phyloP scores from a whole-genome alignment of 345 rosid species.

The Erodium maritimum region DNA sequence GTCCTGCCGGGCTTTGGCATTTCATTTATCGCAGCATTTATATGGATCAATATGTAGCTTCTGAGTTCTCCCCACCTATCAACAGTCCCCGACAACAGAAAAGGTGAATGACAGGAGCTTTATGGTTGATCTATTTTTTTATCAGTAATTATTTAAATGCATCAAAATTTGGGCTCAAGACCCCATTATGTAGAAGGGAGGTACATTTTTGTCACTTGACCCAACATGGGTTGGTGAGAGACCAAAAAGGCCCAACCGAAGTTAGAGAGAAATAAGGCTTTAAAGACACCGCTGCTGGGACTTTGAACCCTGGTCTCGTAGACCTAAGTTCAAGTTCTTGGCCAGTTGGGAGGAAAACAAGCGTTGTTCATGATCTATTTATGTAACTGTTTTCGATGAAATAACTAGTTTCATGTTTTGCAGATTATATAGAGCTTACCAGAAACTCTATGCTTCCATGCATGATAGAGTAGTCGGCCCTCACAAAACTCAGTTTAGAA shows the following conservation, averaged over 20 bases:
- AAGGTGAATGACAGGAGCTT: conserved; percentile 34
- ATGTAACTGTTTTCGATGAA: background rate
- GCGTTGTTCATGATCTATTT: conserved; percentile 4
- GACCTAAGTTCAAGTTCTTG: too few relatives aligned
- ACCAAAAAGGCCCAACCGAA: too few relatives aligned
- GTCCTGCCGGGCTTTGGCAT: conserved; percentile 96
- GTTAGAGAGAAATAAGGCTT: too few relatives aligned
- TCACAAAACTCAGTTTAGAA: conserved; percentile 93
- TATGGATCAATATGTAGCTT: conserved; percentile 85
- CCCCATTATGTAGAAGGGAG: too few relatives aligned
- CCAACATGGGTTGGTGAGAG: too few relatives aligned
- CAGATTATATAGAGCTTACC: conserved; percentile 95
- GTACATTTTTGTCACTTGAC: too few relatives aligned
- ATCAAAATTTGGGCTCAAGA: too few relatives aligned
- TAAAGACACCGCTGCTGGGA: too few relatives aligned
- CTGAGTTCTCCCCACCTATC: conserved; percentile 84
- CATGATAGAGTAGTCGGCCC: conserved; percentile 73
- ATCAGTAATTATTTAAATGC: too few relatives aligned
- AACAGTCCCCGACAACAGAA: conserved; percentile 63
- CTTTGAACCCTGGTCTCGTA: too few relatives aligned
- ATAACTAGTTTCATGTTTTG: conserved; percentile 15
- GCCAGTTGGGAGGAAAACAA: too few relatives aligned
- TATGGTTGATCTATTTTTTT: too few relatives aligned
- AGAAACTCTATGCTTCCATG: conserved; percentile 77
- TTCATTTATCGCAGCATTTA: conserved; percentile 90